These are phyloP conservation scores for Pseudotulostoma volvatum DNA, from an alignment of 495 filamentous ascomycete genomes.

Conservation along the genomic window DNA sequence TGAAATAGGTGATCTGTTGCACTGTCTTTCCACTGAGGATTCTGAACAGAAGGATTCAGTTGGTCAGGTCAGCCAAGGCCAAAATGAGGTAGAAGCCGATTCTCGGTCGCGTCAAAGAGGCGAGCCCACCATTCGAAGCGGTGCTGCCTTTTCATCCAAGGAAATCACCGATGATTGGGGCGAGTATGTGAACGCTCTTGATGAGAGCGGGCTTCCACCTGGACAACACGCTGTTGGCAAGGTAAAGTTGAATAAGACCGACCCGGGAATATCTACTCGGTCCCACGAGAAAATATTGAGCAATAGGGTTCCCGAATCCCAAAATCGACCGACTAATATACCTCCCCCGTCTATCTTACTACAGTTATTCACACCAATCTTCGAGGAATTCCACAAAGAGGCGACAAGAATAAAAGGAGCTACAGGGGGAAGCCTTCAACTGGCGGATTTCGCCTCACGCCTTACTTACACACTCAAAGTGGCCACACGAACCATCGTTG, in stretches of 20 bases:
- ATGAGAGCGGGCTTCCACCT: neutral
- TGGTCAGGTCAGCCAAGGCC: neutral
- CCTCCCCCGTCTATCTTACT: constrained; percentile 77
- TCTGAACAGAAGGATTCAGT: too few relatives aligned
- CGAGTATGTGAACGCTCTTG: constrained; percentile 22
- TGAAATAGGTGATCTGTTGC: too few relatives aligned
- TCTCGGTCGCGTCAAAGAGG: neutral
- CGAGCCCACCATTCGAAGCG: constrained; percentile 1
- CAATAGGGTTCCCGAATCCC: constrained; percentile 9
- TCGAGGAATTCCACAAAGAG: constrained; percentile 28
- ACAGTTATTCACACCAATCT: constrained; percentile 49
- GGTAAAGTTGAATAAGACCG: neutral
- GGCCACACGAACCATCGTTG: constrained; percentile 65
- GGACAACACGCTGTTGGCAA: neutral
- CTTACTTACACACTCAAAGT: constrained; percentile 43
- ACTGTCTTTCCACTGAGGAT: too few relatives aligned
- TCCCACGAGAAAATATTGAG: neutral
- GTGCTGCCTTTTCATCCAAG: too few relatives aligned
- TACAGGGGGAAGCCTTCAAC: neutral
- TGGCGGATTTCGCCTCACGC: neutral
- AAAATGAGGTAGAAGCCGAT: neutral
- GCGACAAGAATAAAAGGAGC: neutral
- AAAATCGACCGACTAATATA: constrained; percentile 64
- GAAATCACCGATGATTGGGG: constrained; percentile 18
- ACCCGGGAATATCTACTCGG: neutral